These are phyloP conservation scores for Populus tremula DNA, from an alignment of 345 rosid species.

Conservation along the genomic window DNA sequence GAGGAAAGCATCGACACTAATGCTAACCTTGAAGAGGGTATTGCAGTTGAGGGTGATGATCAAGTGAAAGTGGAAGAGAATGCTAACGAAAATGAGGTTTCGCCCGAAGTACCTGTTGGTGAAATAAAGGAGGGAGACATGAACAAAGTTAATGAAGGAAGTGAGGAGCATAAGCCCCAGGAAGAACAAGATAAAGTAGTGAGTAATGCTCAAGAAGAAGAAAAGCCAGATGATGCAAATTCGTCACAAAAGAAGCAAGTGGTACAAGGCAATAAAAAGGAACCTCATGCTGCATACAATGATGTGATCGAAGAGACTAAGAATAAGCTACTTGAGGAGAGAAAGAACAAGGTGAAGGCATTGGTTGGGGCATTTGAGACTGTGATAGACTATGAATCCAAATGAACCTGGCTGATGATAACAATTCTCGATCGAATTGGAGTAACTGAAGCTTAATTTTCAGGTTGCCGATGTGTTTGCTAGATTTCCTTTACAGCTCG, in stretches of 20 bases:
- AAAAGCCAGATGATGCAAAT: neutral
- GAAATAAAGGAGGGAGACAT: constrained; percentile 3
- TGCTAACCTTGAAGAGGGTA: constrained; percentile 21
- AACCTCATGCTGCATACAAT: constrained; percentile 60
- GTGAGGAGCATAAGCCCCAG: neutral
- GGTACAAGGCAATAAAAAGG: constrained; percentile 49
- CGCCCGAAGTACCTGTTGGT: neutral
- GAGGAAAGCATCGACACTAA: neutral
- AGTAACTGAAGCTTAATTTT: neutral
- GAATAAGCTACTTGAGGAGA: constrained; percentile 59
- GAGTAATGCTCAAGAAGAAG: neutral
- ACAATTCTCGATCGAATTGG: neutral
- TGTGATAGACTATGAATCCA: constrained; percentile 74
- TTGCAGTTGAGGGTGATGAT: constrained; percentile 7
- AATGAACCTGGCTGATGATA: neutral
- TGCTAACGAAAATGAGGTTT: neutral
- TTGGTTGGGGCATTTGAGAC: constrained; percentile 91
- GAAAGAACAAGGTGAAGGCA: constrained; percentile 82
- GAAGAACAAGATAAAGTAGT: neutral
- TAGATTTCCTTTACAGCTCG: too few relatives aligned
- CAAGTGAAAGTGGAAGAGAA: neutral
- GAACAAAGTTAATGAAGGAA: constrained; percentile 1
- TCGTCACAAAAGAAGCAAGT: constrained; percentile 24
- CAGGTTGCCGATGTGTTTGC: neutral
- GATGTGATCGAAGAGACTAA: constrained; percentile 80